Conservation (phyloP, 1,139 yeast genomes). For the Yamadazyma kanchanaburiensis region DNA sequence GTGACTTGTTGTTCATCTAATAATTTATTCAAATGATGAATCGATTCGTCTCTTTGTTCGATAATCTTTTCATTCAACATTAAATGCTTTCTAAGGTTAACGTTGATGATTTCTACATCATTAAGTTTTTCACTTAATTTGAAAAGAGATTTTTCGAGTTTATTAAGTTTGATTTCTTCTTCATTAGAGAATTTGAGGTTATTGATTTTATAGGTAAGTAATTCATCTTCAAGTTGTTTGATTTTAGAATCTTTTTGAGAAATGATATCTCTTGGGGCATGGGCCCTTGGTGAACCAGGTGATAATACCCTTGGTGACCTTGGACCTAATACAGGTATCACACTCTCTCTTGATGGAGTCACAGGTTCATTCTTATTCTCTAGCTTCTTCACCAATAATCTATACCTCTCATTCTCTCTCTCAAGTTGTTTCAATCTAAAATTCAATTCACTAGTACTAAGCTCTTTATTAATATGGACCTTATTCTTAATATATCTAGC, state of each 20-base stretch:
- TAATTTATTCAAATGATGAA: conserved; percentile 50
- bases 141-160: conserved; percentile 37
- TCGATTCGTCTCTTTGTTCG: conserved; percentile 58
- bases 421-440: conserved; percentile 48
- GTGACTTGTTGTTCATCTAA: conserved; percentile 51
- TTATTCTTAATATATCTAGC: conserved; percentile 71
- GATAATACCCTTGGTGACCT: conserved; percentile 7
- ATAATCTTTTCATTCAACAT: conserved; percentile 57
- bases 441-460: conserved; percentile 56
- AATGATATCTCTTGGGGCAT: conserved; percentile 22
- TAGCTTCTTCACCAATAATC: conserved; percentile 42
- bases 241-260: conserved; percentile 35
- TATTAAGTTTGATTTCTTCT: conserved; percentile 42
- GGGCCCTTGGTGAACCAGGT: conserved; percentile 8
- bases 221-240: conserved; percentile 33
- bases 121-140: conserved; percentile 35
- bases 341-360: conserved; percentile 11
- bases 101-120: conserved; percentile 39
- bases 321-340: conserved; percentile 9
- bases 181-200: conserved; percentile 36
- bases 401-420: conserved; percentile 42
- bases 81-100: conserved; percentile 41
- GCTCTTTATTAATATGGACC: conserved; percentile 67
- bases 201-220: conserved; percentile 35
- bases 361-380: conserved; percentile 22